Conservation (phyloP, 371 early-diverging fungal genomes). For the Thermomucor indicae-seudaticae region DNA sequence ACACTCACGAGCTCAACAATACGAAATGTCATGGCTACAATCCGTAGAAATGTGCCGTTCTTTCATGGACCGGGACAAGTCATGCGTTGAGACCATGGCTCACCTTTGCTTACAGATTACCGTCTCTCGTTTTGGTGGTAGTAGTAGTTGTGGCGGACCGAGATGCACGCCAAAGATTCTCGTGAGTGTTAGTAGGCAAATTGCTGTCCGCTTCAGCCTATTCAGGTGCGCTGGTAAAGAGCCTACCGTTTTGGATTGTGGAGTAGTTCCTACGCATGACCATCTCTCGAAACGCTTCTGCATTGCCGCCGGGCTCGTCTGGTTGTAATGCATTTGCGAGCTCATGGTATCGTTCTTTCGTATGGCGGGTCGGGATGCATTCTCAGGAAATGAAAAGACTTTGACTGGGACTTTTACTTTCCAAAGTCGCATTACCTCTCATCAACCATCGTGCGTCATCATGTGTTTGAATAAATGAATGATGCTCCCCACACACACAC, state of each 20-base stretch:
- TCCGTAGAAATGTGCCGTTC: slow-evolving; percentile 28
- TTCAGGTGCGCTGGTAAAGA: slow-evolving; percentile 18
- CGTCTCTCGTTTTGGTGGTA: slow-evolving; percentile 16
- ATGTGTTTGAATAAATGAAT: too few relatives aligned
- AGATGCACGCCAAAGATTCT: slow-evolving; percentile 10
- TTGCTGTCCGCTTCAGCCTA: slow-evolving; percentile 34
- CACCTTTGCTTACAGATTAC: slow-evolving; percentile 23
- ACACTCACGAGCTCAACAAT: slow-evolving; percentile 21
- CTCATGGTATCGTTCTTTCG: slow-evolving; percentile 34
- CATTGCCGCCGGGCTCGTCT: slow-evolving; percentile 27
- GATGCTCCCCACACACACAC: too few relatives aligned
- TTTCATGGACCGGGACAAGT: slow-evolving; percentile 24
- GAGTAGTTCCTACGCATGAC: slow-evolving; percentile 35
- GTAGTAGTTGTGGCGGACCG: background rate
- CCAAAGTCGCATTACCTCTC: too few relatives aligned
- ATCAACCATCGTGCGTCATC: too few relatives aligned
- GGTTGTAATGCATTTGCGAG: slow-evolving; percentile 39
- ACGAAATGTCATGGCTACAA: slow-evolving; percentile 23
- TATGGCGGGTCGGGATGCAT: slow-evolving; percentile 24
- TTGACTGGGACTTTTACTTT: slow-evolving; percentile 23
- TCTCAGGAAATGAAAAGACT: slow-evolving; percentile 18
- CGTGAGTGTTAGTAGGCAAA: slow-evolving; percentile 2
- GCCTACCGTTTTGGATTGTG: slow-evolving; percentile 15
- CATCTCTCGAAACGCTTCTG: slow-evolving; percentile 29
- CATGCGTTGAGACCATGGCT: slow-evolving; percentile 21